Conservation (phyloP, 2,329 filamentous ascomycete genomes). For the Trichoderma asperellum region DNA sequence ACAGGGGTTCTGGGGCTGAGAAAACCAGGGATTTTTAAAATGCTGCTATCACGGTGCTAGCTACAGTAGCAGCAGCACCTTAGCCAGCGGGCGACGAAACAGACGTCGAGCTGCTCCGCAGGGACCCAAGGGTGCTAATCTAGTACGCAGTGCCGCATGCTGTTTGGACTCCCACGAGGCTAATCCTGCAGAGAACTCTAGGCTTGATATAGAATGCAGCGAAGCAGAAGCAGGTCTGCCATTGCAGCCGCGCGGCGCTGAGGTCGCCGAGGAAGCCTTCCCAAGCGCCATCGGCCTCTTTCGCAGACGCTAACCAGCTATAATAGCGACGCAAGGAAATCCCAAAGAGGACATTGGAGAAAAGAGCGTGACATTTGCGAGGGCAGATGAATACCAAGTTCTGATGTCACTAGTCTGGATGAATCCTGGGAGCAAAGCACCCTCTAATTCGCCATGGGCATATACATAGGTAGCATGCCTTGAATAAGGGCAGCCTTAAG, state of each 20-base stretch:
- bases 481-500: not conserved
- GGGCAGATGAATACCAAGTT: not conserved
- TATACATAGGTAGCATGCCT: no score
- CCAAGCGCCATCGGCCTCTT: constrained; percentile 7
- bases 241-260: not conserved
- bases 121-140: not conserved
- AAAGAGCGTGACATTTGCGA: not conserved
- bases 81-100: not conserved
- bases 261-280: not conserved
- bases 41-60: not conserved
- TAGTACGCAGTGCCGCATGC: not conserved
- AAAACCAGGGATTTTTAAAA: not conserved
- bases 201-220: not conserved
- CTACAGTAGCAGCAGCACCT: not conserved
- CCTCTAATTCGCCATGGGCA: not conserved
- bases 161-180: not conserved
- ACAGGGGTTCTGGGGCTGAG: constrained; percentile 10
- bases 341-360: not conserved
- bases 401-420: not conserved
- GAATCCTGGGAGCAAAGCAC: not conserved
- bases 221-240: not conserved
- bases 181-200: not conserved
- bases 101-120: not conserved
- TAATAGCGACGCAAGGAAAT: constrained; percentile 4
- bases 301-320: not conserved